Evolutionary conservation across 352 stramenopile genomes (phyloP), one percentile per base, ranked within the genome.

Genomic region (Phytophthora cryptogea): DNA sequence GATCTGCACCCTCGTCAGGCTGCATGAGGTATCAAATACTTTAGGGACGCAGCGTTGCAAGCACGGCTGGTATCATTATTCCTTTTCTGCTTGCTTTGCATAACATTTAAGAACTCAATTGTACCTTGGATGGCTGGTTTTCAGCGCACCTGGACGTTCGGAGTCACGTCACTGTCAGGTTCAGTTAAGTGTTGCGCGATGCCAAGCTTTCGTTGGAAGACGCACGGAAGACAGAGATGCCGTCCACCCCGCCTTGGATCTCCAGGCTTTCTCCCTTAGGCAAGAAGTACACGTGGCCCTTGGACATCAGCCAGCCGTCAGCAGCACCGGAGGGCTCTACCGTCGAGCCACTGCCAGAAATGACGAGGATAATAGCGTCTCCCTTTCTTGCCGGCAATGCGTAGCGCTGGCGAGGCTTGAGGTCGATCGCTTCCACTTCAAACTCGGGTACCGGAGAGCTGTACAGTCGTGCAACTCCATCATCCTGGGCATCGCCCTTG

Each of bases 361-460:
- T 79, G 20, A 90, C 63, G 17, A 90, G 67, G 32, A 90, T 39
- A 48, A 90, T 78, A 3, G 80, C 83, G 27, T 83, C 72, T 8
- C 76, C 76, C 28, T 72, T 62, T 45, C 72, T 59, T 51, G 54
- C 57, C 14, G 55, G 51, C 17, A 88, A 53, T 16, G 56, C 42
- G 50, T 82, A 87, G 16, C 55, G 54, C 44, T 80, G 66, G 7
- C 43, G 43, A n/a, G 70, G 36, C 13, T 72, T 70, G 2, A 90
- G 36, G 9, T 78, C 61, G 9, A 91, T 54, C 4, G 66, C 71
- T 53, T 94, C 85, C 0, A 98, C 89, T 67, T 97, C 86, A 60
- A 98, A 98, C 62, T 98, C 93, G 1, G 86, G 87, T 27, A 94
- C 90, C 3, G 93, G 93, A 1, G 93, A 86, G 31, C 82, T 87